phyloP scores from a whole-genome alignment of 306 rosid species.

The Bauhinia variegata region DNA sequence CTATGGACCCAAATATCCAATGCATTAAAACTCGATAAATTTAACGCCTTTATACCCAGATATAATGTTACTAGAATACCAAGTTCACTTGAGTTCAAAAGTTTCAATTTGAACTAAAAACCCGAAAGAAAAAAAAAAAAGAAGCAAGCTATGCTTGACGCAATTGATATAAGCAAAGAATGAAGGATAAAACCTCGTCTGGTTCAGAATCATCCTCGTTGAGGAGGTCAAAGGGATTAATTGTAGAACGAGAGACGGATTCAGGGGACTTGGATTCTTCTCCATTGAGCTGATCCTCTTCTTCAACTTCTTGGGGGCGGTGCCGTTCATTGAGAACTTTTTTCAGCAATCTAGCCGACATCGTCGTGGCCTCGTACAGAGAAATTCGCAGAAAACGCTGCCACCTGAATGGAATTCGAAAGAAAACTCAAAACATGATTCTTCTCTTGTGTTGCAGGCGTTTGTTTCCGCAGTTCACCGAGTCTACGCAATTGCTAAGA shows the following conservation, averaged over 20 bases:
- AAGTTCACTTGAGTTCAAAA: background rate
- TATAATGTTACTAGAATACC: slow-evolving; percentile 13
- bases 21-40: background rate
- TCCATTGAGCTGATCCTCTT: slow-evolving; percentile 33
- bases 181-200: slow-evolving; percentile 54
- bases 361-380: slow-evolving; percentile 30
- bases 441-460: too few relatives aligned
- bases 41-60: background rate
- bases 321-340: slow-evolving; percentile 66
- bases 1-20: background rate
- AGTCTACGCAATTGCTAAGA: too few relatives aligned
- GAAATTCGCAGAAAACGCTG: background rate
- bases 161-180: background rate
- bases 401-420: background rate
- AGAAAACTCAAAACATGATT: too few relatives aligned
- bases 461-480: too few relatives aligned
- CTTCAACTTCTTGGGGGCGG: slow-evolving; percentile 41
- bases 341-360: slow-evolving; percentile 85
- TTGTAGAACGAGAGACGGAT: slow-evolving; percentile 47
- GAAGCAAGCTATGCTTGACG: background rate
- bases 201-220: slow-evolving; percentile 52
- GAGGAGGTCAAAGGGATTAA: slow-evolving; percentile 87
- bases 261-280: slow-evolving; percentile 39
- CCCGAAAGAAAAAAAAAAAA: background rate
- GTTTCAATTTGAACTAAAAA: background rate